A percentile compares a stretch with the other conserved stretches of the same genome.
Evolutionary conservation across 192 early-diverging fungal genomes (phyloP).

Genomic region (Coemansia sp.): DNA sequence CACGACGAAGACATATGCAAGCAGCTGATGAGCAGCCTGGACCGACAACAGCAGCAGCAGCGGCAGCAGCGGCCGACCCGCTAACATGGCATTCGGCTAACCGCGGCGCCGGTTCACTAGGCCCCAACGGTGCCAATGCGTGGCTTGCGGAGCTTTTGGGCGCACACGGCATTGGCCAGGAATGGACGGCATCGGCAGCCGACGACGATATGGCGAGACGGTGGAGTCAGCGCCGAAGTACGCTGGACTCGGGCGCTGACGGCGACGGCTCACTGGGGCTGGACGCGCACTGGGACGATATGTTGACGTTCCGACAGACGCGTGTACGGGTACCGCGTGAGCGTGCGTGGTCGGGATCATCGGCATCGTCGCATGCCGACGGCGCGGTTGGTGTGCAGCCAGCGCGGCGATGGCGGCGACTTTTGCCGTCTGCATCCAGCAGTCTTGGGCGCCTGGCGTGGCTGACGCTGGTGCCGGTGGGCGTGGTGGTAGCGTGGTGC

Average conservation of each 20-base stretch:
- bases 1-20: slow-evolving; percentile 19
- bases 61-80: slow-evolving; percentile 18
- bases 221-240: slow-evolving; percentile 31
- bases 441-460: slow-evolving; percentile 43
- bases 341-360: slow-evolving; percentile 55
- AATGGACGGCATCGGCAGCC: slow-evolving; percentile 18
- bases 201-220: slow-evolving; percentile 16
- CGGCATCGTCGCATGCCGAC: slow-evolving; percentile 7
- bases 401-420: slow-evolving; percentile 35
- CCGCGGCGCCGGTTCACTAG: slow-evolving; percentile 2
- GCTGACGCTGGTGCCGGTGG: slow-evolving; percentile 58
- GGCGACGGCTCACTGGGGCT: slow-evolving; percentile 33
- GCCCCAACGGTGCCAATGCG: slow-evolving; percentile 13
- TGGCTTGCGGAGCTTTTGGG: slow-evolving; percentile 37
- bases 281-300: slow-evolving; percentile 62
- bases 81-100: slow-evolving; percentile 35
- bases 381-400: slow-evolving; percentile 8
- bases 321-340: slow-evolving; percentile 42
- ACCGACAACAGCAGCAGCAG: background rate
- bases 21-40: background rate
- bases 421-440: slow-evolving; percentile 51
- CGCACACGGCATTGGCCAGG: slow-evolving; percentile 32
- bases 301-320: slow-evolving; percentile 57
- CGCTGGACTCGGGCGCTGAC: slow-evolving; percentile 24
- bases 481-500: slow-evolving; percentile 59